A percentile compares a stretch with the other conserved stretches of the same genome.
Evolutionary conservation across 2,329 filamentous ascomycete genomes (phyloP).

Genomic region (Aspergillus glaucus): DNA sequence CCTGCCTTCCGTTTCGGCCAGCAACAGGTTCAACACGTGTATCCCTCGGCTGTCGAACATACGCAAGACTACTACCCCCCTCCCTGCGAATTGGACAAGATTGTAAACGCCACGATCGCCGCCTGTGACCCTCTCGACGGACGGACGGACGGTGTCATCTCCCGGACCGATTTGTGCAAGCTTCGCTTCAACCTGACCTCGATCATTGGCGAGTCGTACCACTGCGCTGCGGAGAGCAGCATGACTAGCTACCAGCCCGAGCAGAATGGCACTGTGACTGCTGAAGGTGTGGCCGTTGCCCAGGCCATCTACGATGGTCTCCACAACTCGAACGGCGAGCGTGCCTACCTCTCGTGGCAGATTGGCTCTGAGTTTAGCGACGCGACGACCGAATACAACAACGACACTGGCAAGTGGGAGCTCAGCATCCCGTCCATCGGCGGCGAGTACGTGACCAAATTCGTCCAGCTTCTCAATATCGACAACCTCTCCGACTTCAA

Average conservation of each 20-base stretch:
- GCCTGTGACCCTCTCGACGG: slow-evolving; percentile 51
- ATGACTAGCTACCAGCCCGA: slow-evolving; percentile 17
- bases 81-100: slow-evolving; percentile 27
- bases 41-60: slow-evolving; percentile 33
- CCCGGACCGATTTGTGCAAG: slow-evolving; percentile 42
- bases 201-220: slow-evolving; percentile 41
- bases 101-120: slow-evolving; percentile 46
- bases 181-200: slow-evolving; percentile 39
- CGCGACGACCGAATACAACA: slow-evolving; percentile 19
- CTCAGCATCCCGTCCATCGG: slow-evolving; percentile 28
- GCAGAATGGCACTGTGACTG: slow-evolving; percentile 26
- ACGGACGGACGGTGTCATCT: slow-evolving; percentile 46
- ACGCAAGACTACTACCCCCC: slow-evolving; percentile 39
- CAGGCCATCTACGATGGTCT: slow-evolving; percentile 35
- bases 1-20: slow-evolving; percentile 42
- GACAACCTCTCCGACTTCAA: slow-evolving; percentile 40
- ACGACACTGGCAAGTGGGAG: slow-evolving; percentile 22
- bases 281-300: slow-evolving; percentile 26
- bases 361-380: slow-evolving; percentile 21
- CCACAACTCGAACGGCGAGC: slow-evolving; percentile 33
- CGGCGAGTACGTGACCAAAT: slow-evolving; percentile 32
- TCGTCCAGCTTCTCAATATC: slow-evolving; percentile 22
- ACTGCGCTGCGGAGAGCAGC: slow-evolving; percentile 32
- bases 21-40: slow-evolving; percentile 41
- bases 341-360: slow-evolving; percentile 35